Evolutionary conservation across 139 green algal species (phyloP).

Genomic region (Picochlorum costavermella): DNA sequence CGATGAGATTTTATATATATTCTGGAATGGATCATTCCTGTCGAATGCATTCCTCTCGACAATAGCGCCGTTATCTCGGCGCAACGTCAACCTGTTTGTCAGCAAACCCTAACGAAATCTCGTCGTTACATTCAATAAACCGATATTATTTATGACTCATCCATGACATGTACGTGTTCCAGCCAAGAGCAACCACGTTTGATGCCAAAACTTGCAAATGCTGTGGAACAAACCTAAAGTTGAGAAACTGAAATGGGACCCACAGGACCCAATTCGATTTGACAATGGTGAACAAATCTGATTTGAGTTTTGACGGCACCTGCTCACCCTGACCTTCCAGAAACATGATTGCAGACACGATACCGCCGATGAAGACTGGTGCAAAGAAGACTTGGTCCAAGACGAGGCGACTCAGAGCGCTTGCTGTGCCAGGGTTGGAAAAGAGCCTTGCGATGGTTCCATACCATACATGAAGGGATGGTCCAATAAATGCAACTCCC

Average conservation of each 20-base stretch:
- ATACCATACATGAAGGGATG: conserved; percentile 81
- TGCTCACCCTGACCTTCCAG: conserved; percentile 57
- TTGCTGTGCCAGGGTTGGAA: conserved; percentile 33
- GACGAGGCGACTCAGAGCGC: conserved; percentile 39
- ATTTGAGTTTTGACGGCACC: conserved; percentile 62
- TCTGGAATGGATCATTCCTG: no score
- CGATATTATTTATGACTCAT: conserved; percentile 31
- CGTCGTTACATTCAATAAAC: no score
- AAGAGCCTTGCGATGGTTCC: conserved; percentile 50
- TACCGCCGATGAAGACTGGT: conserved; percentile 72
- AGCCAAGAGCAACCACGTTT: conserved; percentile 69
- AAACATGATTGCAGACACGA: conserved; percentile 55
- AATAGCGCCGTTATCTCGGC: no score
- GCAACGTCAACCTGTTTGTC: no score
- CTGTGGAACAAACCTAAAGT: conserved; percentile 75
- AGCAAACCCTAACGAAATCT: no score
- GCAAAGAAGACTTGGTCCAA: conserved; percentile 88
- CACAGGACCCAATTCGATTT: conserved; percentile 82
- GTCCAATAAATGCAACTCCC: conserved; percentile 57
- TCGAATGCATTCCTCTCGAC: no score
- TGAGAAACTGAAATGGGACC: conserved; percentile 85
- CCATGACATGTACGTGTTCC: conserved; percentile 79
- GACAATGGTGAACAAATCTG: conserved; percentile 55
- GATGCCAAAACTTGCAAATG: conserved; percentile 64
- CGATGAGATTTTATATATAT: no score